Evolutionary conservation across 257 asterid species (phyloP).

Genomic region (Fraxinus anomala): DNA sequence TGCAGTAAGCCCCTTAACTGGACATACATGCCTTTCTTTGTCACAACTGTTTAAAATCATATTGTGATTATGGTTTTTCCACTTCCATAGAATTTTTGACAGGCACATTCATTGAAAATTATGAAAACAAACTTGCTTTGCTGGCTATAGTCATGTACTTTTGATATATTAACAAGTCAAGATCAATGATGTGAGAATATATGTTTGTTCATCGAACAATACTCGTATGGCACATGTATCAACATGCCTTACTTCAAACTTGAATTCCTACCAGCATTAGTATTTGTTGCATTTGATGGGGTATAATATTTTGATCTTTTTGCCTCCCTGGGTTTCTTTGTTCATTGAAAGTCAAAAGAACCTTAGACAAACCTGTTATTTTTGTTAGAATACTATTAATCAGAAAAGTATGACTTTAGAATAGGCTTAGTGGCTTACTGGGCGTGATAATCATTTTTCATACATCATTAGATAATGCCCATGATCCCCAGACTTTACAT

Average conservation of each 20-base stretch:
- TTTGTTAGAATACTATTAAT: background rate
- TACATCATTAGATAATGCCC: background rate
- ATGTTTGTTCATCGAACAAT: background rate
- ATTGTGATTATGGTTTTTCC: conserved; percentile 6
- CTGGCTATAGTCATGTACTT: conserved; percentile 9
- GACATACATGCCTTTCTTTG: background rate
- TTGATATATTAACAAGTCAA: background rate
- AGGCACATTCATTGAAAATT: background rate
- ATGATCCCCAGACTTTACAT: too few species aligned
- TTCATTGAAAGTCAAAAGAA: background rate
- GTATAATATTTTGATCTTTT: background rate
- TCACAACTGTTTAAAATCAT: background rate
- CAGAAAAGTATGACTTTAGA: background rate
- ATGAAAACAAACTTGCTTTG: background rate
- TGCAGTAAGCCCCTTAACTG: conserved; percentile 48
- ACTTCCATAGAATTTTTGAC: conserved; percentile 6
- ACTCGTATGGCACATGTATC: background rate
- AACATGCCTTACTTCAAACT: background rate
- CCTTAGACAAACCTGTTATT: background rate
- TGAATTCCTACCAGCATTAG: background rate
- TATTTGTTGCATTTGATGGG: background rate
- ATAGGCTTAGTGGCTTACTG: background rate
- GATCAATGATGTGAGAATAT: background rate
- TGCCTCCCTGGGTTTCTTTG: background rate
- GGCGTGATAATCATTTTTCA: background rate